These are phyloP conservation scores for Colletotrichum spinosum DNA, from an alignment of 2,329 filamentous ascomycete genomes.

Conservation along the genomic window DNA sequence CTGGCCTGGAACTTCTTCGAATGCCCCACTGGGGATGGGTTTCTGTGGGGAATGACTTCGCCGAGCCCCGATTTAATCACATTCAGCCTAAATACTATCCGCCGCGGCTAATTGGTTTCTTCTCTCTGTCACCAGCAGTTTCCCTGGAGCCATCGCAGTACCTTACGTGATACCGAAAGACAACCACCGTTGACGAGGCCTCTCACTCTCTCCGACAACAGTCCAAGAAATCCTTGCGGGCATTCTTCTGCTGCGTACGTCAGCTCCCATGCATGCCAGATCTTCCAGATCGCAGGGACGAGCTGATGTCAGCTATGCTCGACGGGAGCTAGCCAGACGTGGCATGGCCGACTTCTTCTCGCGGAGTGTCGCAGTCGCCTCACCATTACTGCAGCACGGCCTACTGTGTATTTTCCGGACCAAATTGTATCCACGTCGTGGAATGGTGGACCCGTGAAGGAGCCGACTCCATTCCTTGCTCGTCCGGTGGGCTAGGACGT, in stretches of 20 bases:
- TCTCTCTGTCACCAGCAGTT: conserved; percentile 19
- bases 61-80: conserved; percentile 25
- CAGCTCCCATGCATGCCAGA: conserved; percentile 1
- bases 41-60: conserved; percentile 24
- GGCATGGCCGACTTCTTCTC: background rate
- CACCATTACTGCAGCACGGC: background rate
- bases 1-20: conserved; percentile 8
- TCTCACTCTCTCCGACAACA: too few relatives aligned
- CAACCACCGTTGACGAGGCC: background rate
- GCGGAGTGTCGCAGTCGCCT: conserved; percentile 21
- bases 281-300: conserved; percentile 8
- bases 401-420: conserved; percentile 15
- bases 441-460: background rate
- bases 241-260: background rate
- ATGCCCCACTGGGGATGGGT: background rate
- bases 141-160: background rate
- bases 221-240: too few relatives aligned
- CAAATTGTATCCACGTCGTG: conserved; percentile 23
- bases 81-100: conserved; percentile 37
- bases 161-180: background rate
- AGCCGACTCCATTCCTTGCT: conserved; percentile 1
- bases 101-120: conserved; percentile 35
- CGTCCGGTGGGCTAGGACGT: too few relatives aligned
- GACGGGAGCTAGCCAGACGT: background rate
- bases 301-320: conserved; percentile 1